Evolutionary conservation across 345 rosid species (phyloP), one percentile per base, ranked within the genome.

Genomic region (Barbarea vulgaris): DNA sequence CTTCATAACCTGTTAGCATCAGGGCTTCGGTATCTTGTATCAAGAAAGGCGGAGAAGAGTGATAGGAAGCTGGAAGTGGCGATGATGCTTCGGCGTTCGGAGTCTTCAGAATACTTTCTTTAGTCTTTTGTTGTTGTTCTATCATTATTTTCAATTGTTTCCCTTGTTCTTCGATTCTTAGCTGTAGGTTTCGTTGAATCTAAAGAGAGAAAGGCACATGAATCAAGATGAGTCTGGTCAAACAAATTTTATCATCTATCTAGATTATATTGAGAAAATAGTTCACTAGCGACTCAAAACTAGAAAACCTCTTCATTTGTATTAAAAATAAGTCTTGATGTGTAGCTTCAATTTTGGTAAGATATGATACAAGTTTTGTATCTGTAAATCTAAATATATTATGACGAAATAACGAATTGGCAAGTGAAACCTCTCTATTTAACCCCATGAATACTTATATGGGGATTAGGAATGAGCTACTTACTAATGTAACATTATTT

Each of bases 121-220:
- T 87, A 31, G 83, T 77, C 73, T 82, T 85, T 54, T 85, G 91
- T 66, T 92, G 99, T 69, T 87, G 88, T 53, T 90, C 96, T 64
- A 95, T 85, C 96, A 95, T 86, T 81, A 70, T 83, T 82, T 84
- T 86, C 15, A 95, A 87, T 17, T 90, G 88, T 80, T 67, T 85
- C 34, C 96, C 93, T 79, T 95, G 99, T 67, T 89, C 97, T 84
- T 95, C 99, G 41, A 92, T 95, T 41, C 81, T 66, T 76, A 92
- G 14, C 57, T 95, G 99, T 59, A 95, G 79, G 70, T 80, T 87
- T 79, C 95, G 79, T 66, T 90, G 99, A 77, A 90, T 86, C 99
- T 95, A 75, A 17, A 19, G 9, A 15, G 30, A 46, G 17, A 77
- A 53, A 63, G 21, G 3, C 14, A 50, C 14, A 17, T 41, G 12